Percentiles rank a stretch among this genome's conserved stretches.
phyloP scores from a whole-genome alignment of 305 asterid genomes.

The Rubia occidens region DNA sequence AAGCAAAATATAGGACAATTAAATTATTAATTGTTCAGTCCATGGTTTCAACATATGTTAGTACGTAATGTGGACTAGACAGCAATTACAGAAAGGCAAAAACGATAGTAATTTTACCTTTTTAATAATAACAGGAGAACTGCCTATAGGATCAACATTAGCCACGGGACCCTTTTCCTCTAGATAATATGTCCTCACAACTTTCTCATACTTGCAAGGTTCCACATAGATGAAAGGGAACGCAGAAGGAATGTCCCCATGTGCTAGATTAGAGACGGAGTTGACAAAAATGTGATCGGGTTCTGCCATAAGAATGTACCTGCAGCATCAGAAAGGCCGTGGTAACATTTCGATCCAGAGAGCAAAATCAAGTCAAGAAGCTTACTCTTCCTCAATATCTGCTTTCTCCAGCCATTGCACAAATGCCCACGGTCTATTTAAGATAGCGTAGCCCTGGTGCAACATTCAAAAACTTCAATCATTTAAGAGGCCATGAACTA shows the following conservation, averaged over 20 bases:
- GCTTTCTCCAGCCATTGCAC: slow-evolving; percentile 97
- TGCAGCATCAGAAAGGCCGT: slow-evolving; percentile 40
- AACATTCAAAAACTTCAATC: slow-evolving; percentile 1
- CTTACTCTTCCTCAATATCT: slow-evolving; percentile 87
- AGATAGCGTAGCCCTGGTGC: slow-evolving; percentile 72
- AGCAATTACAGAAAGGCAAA: neutral
- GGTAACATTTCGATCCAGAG: slow-evolving; percentile 13
- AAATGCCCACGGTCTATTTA: slow-evolving; percentile 96
- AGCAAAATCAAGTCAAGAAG: slow-evolving; percentile 28
- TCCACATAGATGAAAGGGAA: slow-evolving; percentile 89
- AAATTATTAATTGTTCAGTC: neutral
- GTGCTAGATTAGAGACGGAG: slow-evolving; percentile 73
- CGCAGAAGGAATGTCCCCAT: slow-evolving; percentile 76
- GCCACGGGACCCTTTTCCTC: slow-evolving; percentile 59
- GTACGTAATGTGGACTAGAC: too few species aligned
- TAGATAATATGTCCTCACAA: slow-evolving; percentile 77
- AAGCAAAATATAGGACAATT: neutral
- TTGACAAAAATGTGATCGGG: too few species aligned
- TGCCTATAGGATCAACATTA: too few species aligned
- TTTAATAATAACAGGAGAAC: too few species aligned
- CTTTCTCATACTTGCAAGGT: slow-evolving; percentile 60
- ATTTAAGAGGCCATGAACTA: neutral
- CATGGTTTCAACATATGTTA: neutral
- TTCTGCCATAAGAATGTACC: slow-evolving; percentile 49
- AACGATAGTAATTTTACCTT: slow-evolving; percentile 19